Percentiles rank a stretch among this genome's conserved stretches.
Evolutionary conservation across 345 rosid species (phyloP).

Genomic region (Arabis hirsuta): DNA sequence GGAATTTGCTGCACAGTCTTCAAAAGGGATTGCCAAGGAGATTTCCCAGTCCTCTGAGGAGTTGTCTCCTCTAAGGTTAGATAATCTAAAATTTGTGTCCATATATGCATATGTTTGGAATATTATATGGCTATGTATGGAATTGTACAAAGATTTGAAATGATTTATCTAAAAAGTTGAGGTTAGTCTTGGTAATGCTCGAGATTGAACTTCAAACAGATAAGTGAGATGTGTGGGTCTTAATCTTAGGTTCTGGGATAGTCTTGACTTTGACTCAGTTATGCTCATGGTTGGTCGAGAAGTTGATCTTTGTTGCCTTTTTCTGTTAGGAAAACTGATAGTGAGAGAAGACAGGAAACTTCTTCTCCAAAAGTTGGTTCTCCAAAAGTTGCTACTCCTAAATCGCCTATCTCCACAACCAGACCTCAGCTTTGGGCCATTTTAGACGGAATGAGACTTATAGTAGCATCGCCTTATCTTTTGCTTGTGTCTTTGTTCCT

Average conservation of each 20-base stretch:
- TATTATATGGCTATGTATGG: not conserved
- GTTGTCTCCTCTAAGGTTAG: slow-evolving; percentile 68
- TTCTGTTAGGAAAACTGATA: slow-evolving; percentile 51
- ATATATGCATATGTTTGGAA: not conserved
- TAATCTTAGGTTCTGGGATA: not conserved
- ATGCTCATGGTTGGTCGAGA: slow-evolving; percentile 24
- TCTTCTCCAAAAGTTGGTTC: slow-evolving; percentile 41
- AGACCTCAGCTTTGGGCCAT: slow-evolving; percentile 75
- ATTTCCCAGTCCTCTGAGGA: slow-evolving; percentile 63
- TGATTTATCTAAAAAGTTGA: slow-evolving; percentile 11
- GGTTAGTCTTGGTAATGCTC: slow-evolving; percentile 17
- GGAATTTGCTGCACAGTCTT: slow-evolving; percentile 90
- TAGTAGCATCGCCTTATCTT: slow-evolving; percentile 78
- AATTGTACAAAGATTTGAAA: not conserved
- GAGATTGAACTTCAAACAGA: slow-evolving; percentile 4
- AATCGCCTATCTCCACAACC: slow-evolving; percentile 48
- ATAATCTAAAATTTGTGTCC: slow-evolving; percentile 7
- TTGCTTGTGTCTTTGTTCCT: slow-evolving; percentile 79
- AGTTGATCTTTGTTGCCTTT: slow-evolving; percentile 37
- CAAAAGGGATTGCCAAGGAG: slow-evolving; percentile 77
- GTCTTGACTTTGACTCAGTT: slow-evolving; percentile 4
- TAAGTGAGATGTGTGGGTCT: not conserved
- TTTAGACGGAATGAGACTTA: slow-evolving; percentile 79
- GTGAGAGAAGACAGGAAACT: slow-evolving; percentile 46
- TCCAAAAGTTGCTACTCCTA: slow-evolving; percentile 52